A percentile compares a stretch with the other conserved stretches of the same genome.
These are phyloP conservation scores for Fusarium avenaceum DNA, from an alignment of 2,329 filamentous ascomycete genomes.

Conservation along the genomic window DNA sequence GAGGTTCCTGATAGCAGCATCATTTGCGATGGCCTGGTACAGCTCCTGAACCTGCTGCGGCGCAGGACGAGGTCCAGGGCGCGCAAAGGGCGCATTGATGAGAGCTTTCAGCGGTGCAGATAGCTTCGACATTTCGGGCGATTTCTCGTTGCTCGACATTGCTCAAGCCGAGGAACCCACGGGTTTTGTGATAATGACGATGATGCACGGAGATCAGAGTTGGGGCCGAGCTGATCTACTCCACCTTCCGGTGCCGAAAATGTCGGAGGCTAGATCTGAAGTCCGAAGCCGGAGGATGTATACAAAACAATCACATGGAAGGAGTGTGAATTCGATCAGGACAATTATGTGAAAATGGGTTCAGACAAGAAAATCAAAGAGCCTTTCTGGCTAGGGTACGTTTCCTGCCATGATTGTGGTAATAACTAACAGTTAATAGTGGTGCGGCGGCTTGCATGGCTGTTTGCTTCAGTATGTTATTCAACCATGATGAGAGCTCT, in stretches of 20 bases:
- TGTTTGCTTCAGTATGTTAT: conserved; percentile 60
- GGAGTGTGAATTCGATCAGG: background rate
- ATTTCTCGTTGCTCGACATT: conserved; percentile 39
- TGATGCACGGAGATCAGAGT: conserved; percentile 34
- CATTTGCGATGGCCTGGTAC: conserved; percentile 73
- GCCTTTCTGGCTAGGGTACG: conserved; percentile 62
- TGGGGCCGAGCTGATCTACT: conserved; percentile 32
- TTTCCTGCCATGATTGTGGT: rapidly evolving
- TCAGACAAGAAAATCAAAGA: conserved; percentile 51
- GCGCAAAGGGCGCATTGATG: conserved; percentile 77
- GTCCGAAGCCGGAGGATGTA: conserved; percentile 18
- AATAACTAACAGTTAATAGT: conserved; percentile 44
- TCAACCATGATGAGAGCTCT: rapidly evolving
- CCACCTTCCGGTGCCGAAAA: conserved; percentile 41
- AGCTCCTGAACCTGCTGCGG: conserved; percentile 73
- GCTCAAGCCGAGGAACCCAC: conserved; percentile 21
- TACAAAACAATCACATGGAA: conserved; percentile 31
- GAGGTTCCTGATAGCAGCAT: conserved; percentile 73
- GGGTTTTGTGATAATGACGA: conserved; percentile 37
- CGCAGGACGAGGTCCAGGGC: conserved; percentile 74
- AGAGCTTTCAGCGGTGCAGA: conserved; percentile 78
- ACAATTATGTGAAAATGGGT: conserved; percentile 25
- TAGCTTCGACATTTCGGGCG: conserved; percentile 75
- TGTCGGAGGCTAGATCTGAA: conserved; percentile 32
- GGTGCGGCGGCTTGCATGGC: conserved; percentile 61